Conservation (phyloP, 1,139 yeast species). For the Pneumocystis murina region DNA sequence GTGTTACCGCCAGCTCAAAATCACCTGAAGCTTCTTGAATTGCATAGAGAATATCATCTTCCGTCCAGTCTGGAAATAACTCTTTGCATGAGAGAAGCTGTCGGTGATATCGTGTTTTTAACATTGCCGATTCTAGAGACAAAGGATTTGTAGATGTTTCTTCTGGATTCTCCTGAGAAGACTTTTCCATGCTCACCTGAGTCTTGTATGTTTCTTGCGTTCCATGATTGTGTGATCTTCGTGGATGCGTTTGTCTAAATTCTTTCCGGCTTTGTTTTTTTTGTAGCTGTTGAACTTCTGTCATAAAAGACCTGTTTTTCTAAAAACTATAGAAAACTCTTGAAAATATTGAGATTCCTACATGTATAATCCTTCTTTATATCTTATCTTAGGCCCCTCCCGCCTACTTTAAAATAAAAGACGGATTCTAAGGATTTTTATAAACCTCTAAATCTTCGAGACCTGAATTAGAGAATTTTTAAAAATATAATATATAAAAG, state of each 20-base stretch:
- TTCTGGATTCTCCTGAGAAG: not conserved
- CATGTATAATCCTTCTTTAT: not conserved
- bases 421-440: not conserved
- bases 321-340: not conserved
- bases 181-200: not conserved
- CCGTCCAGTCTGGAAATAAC: constrained; percentile 89
- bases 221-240: not conserved
- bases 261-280: not conserved
- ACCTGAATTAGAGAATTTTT: not conserved
- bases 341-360: not conserved
- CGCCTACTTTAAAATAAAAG: not conserved
- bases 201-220: not conserved
- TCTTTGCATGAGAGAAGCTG: constrained; percentile 54
- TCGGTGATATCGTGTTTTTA: constrained; percentile 21
- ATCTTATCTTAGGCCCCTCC: not conserved
- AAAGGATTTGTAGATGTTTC: not conserved
- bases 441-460: not conserved
- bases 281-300: not conserved
- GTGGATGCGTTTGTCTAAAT: not conserved
- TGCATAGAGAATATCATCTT: constrained; percentile 64
- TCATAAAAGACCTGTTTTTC: not conserved
- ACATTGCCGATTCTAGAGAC: constrained; percentile 2
- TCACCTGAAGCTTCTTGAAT: constrained; percentile 60
- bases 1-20: constrained; percentile 65
- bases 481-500: not conserved